Evolutionary conservation across 73 alveolate genomes (phyloP).

Genomic region (Paramecium octaurelia): DNA sequence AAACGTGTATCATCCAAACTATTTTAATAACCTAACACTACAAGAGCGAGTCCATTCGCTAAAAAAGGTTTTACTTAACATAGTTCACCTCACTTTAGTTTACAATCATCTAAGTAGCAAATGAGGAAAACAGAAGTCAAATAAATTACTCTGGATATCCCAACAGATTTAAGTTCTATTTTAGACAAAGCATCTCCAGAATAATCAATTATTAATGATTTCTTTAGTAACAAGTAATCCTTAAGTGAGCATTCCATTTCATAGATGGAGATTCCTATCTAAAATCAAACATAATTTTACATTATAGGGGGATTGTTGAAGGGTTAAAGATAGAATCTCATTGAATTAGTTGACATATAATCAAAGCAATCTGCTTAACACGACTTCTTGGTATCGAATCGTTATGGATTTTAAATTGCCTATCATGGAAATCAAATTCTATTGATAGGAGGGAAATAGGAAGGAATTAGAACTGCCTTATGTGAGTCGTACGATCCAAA

Average conservation of each 20-base stretch:
- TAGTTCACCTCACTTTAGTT: conserved; percentile 10
- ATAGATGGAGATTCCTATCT: neutral
- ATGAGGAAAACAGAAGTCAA: neutral
- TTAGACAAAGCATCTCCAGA: neutral
- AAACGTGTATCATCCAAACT: neutral
- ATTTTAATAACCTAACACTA: neutral
- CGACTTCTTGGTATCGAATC: neutral
- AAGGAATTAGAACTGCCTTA: conserved; percentile 28
- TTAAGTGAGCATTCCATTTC: neutral
- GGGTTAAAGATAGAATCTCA: neutral
- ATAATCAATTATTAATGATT: conserved; percentile 9
- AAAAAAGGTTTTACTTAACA: conserved; percentile 8
- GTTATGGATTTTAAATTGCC: conserved; percentile 19
- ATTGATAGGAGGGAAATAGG: conserved; percentile 31
- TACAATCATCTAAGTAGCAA: neutral
- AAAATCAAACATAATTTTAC: neutral
- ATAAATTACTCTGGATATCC: neutral
- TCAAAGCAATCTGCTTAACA: neutral
- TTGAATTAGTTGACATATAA: neutral
- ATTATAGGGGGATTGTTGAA: conserved; percentile 2
- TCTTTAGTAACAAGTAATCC: neutral
- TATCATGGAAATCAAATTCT: neutral
- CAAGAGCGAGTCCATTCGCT: conserved; percentile 2
- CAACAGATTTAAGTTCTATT: conserved; percentile 24
- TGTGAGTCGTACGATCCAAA: conserved; percentile 22